Base-by-base conservation (phyloP, 805 yeast species). In the Candida krabiensis region DNA sequence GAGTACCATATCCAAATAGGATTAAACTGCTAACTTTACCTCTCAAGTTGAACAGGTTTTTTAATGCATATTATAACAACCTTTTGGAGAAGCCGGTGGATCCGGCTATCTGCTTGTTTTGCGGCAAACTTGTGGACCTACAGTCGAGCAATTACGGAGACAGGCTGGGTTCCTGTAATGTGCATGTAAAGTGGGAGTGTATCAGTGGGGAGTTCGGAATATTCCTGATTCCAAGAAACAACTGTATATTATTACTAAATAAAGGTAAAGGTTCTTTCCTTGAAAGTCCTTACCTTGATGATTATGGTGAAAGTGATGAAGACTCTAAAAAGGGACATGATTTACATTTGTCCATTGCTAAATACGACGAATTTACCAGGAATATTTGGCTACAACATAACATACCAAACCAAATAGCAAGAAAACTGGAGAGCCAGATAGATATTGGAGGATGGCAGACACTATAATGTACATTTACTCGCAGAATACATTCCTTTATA, bases 371-470 rank as follows among this genome's bases (percentile, higher is more conserved):
- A 28, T 71, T 90, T 40, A 74, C 74, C 14, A 71, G 81, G 37
- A 75, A 73, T 23, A 66, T 87, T 29, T 84, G 97, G 90, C 67
- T 90, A 14, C 82, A 77, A 39, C 90, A 88, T 54, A 86, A 85
- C 54, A 68, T 87, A 3, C 83, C 87, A 4, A 87, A 86, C 50
- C 70, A 73, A 30, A 80, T 90, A 23, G 89, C 88, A 1, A 70
- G 98, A 46, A 80, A 80, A 47, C 70, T 91, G 12, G 98, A 91
- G 51, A 79, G 83, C 27, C 76, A 75, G 6, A 63, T 83, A 23
- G 98, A 91, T 60, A 77, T 83, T 26, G 99, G 99, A 7, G 99
- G 99, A 0, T 91, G 99, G 99, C 93, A 85, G 50, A 86, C 93
- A 2, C 65, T 85, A 44, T 87, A 65, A 58, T 19, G 12, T 27